Percentiles rank a stretch among this genome's conserved stretches.
Conservation (phyloP, 176 grass and related monocot species). For the Phoenix dactylifera region DNA sequence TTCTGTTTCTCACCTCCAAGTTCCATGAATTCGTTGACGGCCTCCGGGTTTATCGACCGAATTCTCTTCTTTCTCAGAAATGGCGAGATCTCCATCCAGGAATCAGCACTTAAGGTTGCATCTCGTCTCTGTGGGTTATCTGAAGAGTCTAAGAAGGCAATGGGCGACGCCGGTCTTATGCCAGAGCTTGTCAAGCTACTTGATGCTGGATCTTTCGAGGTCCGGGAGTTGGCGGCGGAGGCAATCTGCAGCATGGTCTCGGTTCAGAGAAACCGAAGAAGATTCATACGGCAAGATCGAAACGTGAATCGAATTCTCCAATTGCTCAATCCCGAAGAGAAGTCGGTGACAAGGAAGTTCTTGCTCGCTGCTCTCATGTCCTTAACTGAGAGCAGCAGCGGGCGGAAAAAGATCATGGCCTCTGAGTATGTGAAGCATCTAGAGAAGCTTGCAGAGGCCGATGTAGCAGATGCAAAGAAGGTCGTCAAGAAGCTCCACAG, state of each 20-base stretch:
- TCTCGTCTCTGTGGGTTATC: constrained; percentile 50
- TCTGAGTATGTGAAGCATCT: constrained; percentile 61
- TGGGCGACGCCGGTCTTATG: constrained; percentile 84
- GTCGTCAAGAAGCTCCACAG: constrained; percentile 73
- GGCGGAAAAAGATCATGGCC: constrained; percentile 64
- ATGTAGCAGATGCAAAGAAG: constrained; percentile 66
- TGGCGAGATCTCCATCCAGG: constrained; percentile 45
- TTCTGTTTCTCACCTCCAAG: constrained; percentile 41
- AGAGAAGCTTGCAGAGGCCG: constrained; percentile 54
- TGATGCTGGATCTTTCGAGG: constrained; percentile 31
- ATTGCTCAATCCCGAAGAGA: constrained; percentile 45
- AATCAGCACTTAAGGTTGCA: constrained; percentile 46
- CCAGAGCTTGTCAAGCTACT: constrained; percentile 60
- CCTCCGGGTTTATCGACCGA: constrained; percentile 44
- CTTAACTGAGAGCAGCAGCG: constrained; percentile 47
- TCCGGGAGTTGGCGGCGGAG: constrained; percentile 64
- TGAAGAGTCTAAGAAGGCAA: constrained; percentile 52
- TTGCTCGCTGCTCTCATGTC: constrained; percentile 55
- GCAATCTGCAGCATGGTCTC: constrained; percentile 51
- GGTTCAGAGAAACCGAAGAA: constrained; percentile 55
- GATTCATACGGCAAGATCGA: constrained; percentile 55
- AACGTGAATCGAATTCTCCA: constrained; percentile 54
- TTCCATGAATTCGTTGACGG: constrained; percentile 30
- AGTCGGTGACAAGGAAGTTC: constrained; percentile 43
- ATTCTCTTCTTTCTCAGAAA: constrained; percentile 46